Conservation (phyloP, 768 basidiomycete species). For the Termitomyces bulborhizus region DNA sequence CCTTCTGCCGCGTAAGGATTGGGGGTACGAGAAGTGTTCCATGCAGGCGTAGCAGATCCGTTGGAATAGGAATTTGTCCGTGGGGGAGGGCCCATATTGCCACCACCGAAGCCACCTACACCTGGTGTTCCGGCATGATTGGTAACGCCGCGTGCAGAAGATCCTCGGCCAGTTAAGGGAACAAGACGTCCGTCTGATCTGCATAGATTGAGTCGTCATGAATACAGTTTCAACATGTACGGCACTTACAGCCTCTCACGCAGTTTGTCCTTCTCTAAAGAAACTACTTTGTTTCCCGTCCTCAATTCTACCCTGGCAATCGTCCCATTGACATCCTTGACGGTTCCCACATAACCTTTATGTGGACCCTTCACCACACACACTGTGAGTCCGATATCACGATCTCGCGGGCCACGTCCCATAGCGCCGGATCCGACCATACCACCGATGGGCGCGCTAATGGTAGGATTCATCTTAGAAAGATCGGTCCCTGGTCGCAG, state of each 20-base stretch:
- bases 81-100: slow-evolving; percentile 11
- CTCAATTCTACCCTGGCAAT: slow-evolving; percentile 90
- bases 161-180: slow-evolving; percentile 34
- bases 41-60: slow-evolving; percentile 17
- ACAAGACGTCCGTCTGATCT: slow-evolving; percentile 55
- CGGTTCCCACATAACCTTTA: slow-evolving; percentile 86
- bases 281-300: slow-evolving; percentile 80
- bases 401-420: slow-evolving; percentile 75
- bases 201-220: neutral
- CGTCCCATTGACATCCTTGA: slow-evolving; percentile 92
- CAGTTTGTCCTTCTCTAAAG: slow-evolving; percentile 77
- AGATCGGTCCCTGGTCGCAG: slow-evolving; percentile 67
- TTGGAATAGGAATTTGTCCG: slow-evolving; percentile 30
- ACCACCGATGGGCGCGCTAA: slow-evolving; percentile 58
- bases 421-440: slow-evolving; percentile 78
- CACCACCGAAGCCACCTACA: slow-evolving; percentile 4
- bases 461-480: slow-evolving; percentile 87
- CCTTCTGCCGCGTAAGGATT: slow-evolving; percentile 60
- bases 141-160: neutral
- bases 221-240: neutral
- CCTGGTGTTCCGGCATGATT: slow-evolving; percentile 15
- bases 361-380: slow-evolving; percentile 80
- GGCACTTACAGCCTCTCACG: slow-evolving; percentile 60
- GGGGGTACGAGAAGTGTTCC: slow-evolving; percentile 47
- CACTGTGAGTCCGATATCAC: slow-evolving; percentile 75